Evolutionary conservation across 495 filamentous ascomycete genomes (phyloP).

Genomic region (Polyplosphaeria fusca): DNA sequence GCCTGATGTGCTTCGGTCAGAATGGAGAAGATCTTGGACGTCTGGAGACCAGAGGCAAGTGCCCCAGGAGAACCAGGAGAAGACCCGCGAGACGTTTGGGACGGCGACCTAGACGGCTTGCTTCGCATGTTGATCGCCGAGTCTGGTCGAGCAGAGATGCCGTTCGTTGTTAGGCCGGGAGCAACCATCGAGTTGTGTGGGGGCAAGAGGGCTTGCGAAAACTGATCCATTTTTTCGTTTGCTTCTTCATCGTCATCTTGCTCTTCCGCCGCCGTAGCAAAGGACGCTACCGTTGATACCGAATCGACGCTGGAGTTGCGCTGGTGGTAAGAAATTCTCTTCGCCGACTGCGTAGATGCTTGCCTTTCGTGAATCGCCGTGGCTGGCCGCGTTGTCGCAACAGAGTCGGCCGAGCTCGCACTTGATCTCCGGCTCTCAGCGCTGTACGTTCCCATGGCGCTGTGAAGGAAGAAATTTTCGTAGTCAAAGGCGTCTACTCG

Average conservation of each 20-base stretch:
- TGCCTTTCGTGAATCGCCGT: slow-evolving; percentile 5
- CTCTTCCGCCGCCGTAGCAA: slow-evolving; percentile 77
- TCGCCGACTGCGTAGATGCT: slow-evolving; percentile 7
- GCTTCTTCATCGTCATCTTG: slow-evolving; percentile 42
- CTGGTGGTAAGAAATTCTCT: slow-evolving; percentile 41
- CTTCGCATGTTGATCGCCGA: slow-evolving; percentile 39
- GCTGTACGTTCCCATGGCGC: slow-evolving; percentile 70
- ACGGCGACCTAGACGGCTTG: slow-evolving; percentile 1
- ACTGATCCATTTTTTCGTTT: slow-evolving; percentile 33
- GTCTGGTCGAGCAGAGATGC: slow-evolving; percentile 25
- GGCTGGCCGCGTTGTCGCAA: slow-evolving; percentile 63
- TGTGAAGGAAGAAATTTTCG: slow-evolving; percentile 90
- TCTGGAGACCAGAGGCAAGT: slow-evolving; percentile 34
- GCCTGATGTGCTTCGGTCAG: slow-evolving; percentile 52
- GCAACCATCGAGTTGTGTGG: background rate
- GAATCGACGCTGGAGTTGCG: slow-evolving; percentile 65
- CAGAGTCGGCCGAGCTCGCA: slow-evolving; percentile 64
- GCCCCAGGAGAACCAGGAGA: slow-evolving; percentile 37
- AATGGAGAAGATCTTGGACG: slow-evolving; percentile 30
- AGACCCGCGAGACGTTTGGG: slow-evolving; percentile 11
- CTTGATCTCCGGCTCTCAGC: slow-evolving; percentile 48
- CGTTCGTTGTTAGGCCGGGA: background rate
- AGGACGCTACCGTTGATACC: slow-evolving; percentile 72
- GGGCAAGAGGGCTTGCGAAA: slow-evolving; percentile 20
- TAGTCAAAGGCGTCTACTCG: slow-evolving; percentile 97